phyloP scores from a whole-genome alignment of 768 basidiomycete genomes.

The Leucocoprinus sp. region DNA sequence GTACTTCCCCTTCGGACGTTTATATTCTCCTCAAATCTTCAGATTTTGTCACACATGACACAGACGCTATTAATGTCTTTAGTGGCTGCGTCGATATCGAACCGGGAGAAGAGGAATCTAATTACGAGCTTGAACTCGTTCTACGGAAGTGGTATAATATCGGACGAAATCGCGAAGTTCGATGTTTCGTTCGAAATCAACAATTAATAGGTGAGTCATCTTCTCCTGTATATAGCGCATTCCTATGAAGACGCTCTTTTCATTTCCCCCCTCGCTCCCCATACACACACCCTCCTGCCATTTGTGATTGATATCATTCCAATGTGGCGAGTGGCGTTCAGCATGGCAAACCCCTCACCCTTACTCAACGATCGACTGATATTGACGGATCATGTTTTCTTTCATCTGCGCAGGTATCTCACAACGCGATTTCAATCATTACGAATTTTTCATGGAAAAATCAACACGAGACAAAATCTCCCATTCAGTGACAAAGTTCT shows the following conservation, averaged over 20 bases:
- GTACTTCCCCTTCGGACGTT: slow-evolving; percentile 81
- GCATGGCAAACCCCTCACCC: background rate
- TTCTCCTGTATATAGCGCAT: background rate
- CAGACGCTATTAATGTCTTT: slow-evolving; percentile 54
- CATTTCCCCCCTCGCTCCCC: background rate
- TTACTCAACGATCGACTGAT: background rate
- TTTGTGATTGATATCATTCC: background rate
- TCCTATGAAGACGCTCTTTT: background rate
- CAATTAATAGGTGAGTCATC: slow-evolving; percentile 55
- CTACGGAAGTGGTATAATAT: slow-evolving; percentile 87
- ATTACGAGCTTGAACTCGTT: slow-evolving; percentile 73
- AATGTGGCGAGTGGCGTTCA: background rate
- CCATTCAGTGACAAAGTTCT: slow-evolving; percentile 47
- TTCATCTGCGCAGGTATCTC: slow-evolving; percentile 52
- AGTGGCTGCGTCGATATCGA: slow-evolving; percentile 40
- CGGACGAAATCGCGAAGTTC: slow-evolving; percentile 74
- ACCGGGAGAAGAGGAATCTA: slow-evolving; percentile 7
- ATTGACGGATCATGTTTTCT: background rate
- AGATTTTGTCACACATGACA: slow-evolving; percentile 80
- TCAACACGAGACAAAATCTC: slow-evolving; percentile 45
- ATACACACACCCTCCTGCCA: too few species aligned
- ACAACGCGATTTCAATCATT: slow-evolving; percentile 85
- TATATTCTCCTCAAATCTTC: slow-evolving; percentile 91
- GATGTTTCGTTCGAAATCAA: slow-evolving; percentile 82
- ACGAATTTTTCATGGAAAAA: slow-evolving; percentile 73